Percentiles rank a stretch among this genome's conserved stretches.
phyloP scores from a whole-genome alignment of 2,329 filamentous ascomycete genomes.

The Venturiaceae sp. region DNA sequence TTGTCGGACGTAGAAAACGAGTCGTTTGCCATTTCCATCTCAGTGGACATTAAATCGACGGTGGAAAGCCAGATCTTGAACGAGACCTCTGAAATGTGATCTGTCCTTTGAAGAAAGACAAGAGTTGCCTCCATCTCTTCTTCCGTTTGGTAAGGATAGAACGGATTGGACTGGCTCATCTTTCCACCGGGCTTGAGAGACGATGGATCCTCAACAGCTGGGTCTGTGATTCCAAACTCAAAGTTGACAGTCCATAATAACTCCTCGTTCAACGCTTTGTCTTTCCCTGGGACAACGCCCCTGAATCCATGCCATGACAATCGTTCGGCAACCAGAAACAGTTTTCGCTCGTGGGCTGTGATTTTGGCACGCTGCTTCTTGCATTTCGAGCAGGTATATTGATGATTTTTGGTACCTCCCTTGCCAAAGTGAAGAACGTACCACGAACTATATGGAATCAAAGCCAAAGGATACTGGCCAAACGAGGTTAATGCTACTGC shows the following conservation, averaged over 20 bases:
- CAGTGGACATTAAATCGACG: constrained; percentile 9
- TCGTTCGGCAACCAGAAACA: constrained; percentile 20
- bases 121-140: constrained; percentile 18
- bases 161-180: constrained; percentile 13
- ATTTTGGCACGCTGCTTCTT: constrained; percentile 1
- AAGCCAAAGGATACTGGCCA: constrained; percentile 17
- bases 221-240: constrained; percentile 17
- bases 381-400: constrained; percentile 15
- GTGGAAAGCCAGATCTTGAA: constrained; percentile 15
- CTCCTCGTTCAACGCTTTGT: constrained; percentile 17
- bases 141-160: constrained; percentile 18
- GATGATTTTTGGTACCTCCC: neutral
- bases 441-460: constrained; percentile 18
- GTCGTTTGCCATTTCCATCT: neutral
- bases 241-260: constrained; percentile 19
- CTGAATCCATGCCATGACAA: constrained; percentile 15
- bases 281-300: constrained; percentile 11
- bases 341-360: constrained; percentile 17
- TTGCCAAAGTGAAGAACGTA: constrained; percentile 13
- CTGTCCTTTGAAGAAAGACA: constrained; percentile 12
- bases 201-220: constrained; percentile 14
- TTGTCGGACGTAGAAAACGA: neutral
- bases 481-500: no score
- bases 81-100: neutral
- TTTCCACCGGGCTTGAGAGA: constrained; percentile 15